phyloP scores from a whole-genome alignment of 352 stramenopile genomes.

The Globisporangium spiculum region DNA sequence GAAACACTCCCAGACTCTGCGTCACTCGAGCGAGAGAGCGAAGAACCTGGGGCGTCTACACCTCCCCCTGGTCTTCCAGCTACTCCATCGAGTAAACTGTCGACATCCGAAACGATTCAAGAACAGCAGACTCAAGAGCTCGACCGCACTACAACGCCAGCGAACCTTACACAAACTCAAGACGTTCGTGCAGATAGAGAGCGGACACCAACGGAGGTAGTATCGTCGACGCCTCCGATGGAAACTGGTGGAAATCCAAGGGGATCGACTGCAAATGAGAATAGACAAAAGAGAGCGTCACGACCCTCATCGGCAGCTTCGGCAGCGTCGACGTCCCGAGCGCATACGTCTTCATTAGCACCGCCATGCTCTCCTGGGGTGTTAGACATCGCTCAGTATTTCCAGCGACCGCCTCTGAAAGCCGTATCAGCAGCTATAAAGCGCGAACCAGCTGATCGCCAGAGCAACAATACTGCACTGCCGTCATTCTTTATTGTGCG shows the following conservation, averaged over 20 bases:
- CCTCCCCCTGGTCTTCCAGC: neutral
- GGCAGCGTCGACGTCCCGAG: neutral
- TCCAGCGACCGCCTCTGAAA: neutral
- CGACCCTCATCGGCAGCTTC: neutral
- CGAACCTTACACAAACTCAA: neutral
- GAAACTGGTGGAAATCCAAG: neutral
- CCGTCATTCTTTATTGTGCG: neutral
- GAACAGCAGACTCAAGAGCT: neutral
- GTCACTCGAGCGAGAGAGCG: neutral
- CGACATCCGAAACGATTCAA: neutral
- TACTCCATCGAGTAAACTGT: neutral
- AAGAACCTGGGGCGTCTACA: neutral
- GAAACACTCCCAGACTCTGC: neutral
- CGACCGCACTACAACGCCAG: neutral
- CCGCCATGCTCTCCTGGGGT: neutral
- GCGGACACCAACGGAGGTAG: neutral
- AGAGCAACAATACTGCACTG: neutral
- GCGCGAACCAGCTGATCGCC: neutral
- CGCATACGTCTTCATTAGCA: neutral
- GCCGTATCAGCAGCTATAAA: neutral
- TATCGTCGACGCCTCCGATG: neutral
- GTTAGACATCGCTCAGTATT: constrained; percentile 7
- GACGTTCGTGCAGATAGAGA: neutral
- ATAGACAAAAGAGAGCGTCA: neutral
- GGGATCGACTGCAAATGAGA: neutral